Evolutionary conservation across 768 basidiomycete species (phyloP).

Genomic region (Amanita pseudoporphyria): DNA sequence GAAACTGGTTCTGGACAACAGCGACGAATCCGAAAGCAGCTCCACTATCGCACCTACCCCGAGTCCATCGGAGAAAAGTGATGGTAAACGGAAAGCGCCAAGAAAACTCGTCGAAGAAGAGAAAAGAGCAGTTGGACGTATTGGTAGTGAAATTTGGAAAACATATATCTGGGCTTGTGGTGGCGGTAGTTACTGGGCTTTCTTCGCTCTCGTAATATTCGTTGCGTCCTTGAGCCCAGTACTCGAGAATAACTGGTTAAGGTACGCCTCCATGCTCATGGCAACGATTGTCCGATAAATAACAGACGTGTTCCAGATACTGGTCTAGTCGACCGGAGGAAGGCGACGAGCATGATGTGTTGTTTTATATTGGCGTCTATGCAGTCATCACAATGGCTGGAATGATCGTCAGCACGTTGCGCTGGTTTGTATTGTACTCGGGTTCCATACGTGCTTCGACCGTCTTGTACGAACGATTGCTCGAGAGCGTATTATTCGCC

Average conservation of each 20-base stretch:
- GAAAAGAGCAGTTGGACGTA: conserved; percentile 52
- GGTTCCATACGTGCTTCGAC: conserved; percentile 69
- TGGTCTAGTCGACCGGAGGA: conserved; percentile 41
- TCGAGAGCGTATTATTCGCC: conserved; percentile 77
- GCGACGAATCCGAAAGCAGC: conserved; percentile 35
- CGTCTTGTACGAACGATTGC: conserved; percentile 60
- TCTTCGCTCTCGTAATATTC: conserved; percentile 35
- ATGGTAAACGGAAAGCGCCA: conserved; percentile 33
- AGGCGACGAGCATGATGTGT: conserved; percentile 28
- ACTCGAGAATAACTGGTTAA: conserved; percentile 53
- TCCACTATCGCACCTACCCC: conserved; percentile 31
- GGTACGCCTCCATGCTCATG: conserved; percentile 17
- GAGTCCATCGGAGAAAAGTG: conserved; percentile 15
- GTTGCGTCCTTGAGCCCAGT: conserved; percentile 50
- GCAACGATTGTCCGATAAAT: neutral
- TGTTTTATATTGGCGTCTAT: conserved; percentile 59
- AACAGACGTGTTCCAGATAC: conserved; percentile 16
- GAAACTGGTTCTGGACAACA: conserved; percentile 20
- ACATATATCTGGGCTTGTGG: conserved; percentile 29
- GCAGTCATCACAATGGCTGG: conserved; percentile 33
- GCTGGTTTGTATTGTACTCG: conserved; percentile 56
- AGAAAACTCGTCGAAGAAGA: conserved; percentile 78
- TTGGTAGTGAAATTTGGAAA: conserved; percentile 48
- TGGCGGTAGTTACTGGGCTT: conserved; percentile 32
- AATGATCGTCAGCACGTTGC: conserved; percentile 35